A percentile compares a stretch with the other conserved stretches of the same genome.
These are phyloP conservation scores for Xylaria scruposa DNA, from an alignment of 495 filamentous ascomycete genomes.

Conservation along the genomic window DNA sequence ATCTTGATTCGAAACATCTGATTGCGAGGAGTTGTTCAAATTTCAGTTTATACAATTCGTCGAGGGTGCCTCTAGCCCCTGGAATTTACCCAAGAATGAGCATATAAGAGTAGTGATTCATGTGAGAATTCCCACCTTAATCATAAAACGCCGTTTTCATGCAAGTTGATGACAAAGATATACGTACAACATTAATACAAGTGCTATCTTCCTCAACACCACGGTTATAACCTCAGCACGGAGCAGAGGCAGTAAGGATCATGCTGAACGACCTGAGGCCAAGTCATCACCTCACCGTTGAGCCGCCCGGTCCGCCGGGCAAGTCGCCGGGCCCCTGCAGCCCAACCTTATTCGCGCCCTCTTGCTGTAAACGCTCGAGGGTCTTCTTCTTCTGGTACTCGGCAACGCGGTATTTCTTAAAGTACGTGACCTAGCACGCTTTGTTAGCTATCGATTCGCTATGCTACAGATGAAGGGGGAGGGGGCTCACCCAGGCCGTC, in stretches of 20 bases:
- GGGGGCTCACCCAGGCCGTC: slow-evolving; percentile 72
- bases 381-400: slow-evolving; percentile 84
- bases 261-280: not conserved
- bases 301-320: slow-evolving; percentile 25
- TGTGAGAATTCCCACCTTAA: not conserved
- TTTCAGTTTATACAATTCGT: not conserved
- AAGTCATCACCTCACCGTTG: not conserved
- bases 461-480: not conserved
- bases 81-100: not conserved
- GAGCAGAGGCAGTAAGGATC: not conserved
- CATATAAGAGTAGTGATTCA: not conserved
- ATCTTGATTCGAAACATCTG: not conserved
- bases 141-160: slow-evolving; percentile 14
- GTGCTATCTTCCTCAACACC: not conserved
- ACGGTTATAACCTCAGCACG: not conserved
- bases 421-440: slow-evolving; percentile 81
- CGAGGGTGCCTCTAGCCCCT: not conserved
- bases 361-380: slow-evolving; percentile 76
- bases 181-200: slow-evolving; percentile 26
- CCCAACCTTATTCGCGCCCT: slow-evolving; percentile 72
- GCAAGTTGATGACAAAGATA: slow-evolving; percentile 13
- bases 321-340: slow-evolving; percentile 32
- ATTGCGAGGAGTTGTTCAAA: not conserved
- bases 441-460: not conserved
- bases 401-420: slow-evolving; percentile 93